Percentiles rank a stretch among this genome's conserved stretches.
These are phyloP conservation scores for Bipolaris gigantea DNA, from an alignment of 2,329 filamentous ascomycete genomes.

Conservation along the genomic window DNA sequence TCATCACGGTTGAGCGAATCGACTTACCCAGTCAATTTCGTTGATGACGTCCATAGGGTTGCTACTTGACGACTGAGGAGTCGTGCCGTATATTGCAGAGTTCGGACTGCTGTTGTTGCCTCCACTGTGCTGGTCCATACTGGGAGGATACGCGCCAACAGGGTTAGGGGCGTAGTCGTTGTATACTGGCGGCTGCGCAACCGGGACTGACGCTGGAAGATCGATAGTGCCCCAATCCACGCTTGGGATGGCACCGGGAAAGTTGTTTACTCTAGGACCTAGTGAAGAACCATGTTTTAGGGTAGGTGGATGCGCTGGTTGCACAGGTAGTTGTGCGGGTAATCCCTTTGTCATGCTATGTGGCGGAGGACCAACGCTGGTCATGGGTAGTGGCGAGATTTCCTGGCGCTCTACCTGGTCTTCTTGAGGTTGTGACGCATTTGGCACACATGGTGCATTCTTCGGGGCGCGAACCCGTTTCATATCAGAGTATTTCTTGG, in stretches of 20 bases:
- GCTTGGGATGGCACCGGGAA: constrained; percentile 29
- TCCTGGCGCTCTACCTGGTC: constrained; percentile 6
- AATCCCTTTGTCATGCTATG: background rate
- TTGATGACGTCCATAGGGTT: constrained; percentile 41
- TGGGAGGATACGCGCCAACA: background rate
- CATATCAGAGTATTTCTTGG: constrained; percentile 61
- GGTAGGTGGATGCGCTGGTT: constrained; percentile 2
- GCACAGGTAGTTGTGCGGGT: constrained; percentile 5
- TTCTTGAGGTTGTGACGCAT: constrained; percentile 13
- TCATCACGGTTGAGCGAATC: background rate
- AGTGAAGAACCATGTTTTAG: background rate
- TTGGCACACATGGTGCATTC: constrained; percentile 40
- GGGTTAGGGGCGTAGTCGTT: background rate
- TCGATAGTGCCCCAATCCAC: constrained; percentile 33
- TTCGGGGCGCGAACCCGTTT: constrained; percentile 60
- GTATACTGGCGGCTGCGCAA: constrained; percentile 7
- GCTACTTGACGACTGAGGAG: constrained; percentile 6
- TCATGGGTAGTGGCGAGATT: constrained; percentile 5
- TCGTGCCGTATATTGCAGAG: background rate
- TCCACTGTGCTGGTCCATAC: background rate
- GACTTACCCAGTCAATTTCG: constrained; percentile 68
- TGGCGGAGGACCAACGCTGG: background rate
- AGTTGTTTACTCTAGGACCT: constrained; percentile 10
- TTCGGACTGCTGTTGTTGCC: constrained; percentile 9
- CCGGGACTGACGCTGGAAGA: constrained; percentile 7